These are phyloP conservation scores for Castanospermum australe DNA, from an alignment of 306 rosid species.

Conservation along the genomic window DNA sequence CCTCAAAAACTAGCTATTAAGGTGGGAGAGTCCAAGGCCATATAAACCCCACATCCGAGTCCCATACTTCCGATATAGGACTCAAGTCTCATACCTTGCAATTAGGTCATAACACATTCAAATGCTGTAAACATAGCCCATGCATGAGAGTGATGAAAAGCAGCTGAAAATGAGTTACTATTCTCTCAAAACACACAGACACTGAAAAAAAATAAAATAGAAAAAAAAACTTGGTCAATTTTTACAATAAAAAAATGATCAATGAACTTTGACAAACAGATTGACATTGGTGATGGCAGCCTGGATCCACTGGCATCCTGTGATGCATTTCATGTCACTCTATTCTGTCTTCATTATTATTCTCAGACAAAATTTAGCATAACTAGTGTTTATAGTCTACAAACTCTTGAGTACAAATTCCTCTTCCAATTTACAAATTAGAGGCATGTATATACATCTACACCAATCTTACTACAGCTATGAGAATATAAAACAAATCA, in stretches of 20 bases:
- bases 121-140: neutral
- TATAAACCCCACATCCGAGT: too few species aligned
- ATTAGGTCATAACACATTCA: too few species aligned
- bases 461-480: too few species aligned
- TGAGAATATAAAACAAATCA: slow-evolving; percentile 9
- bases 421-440: neutral
- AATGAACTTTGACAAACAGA: neutral
- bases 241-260: neutral
- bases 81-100: too few species aligned
- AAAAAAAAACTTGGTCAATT: neutral
- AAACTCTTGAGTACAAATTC: neutral
- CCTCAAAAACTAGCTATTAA: too few species aligned
- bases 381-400: neutral
- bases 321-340: neutral
- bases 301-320: neutral
- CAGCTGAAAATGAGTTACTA: neutral
- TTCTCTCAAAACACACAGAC: neutral
- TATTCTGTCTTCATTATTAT: neutral
- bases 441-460: neutral
- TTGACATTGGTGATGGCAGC: neutral
- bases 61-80: too few species aligned
- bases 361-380: neutral
- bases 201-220: neutral
- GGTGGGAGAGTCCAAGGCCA: too few species aligned
- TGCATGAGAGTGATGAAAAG: neutral